phyloP scores from a whole-genome alignment of 148 eudicot species.

The Amaranthus hypochondriacus region DNA sequence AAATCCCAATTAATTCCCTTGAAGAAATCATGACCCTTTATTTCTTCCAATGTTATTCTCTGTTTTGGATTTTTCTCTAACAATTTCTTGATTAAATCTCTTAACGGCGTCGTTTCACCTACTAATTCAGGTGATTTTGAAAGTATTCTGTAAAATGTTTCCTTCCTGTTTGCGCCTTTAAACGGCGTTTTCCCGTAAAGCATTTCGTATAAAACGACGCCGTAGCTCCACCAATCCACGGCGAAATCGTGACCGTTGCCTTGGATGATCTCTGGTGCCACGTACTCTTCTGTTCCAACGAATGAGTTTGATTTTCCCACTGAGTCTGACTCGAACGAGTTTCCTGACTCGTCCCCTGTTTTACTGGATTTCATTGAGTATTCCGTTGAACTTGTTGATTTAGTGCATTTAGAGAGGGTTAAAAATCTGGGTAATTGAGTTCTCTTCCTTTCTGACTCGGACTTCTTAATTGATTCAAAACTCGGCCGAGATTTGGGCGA shows the following conservation, averaged over 20 bases:
- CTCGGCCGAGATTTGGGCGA: constrained; percentile 28
- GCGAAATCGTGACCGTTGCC: constrained; percentile 72
- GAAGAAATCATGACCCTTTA: constrained; percentile 77
- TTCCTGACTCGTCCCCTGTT: constrained; percentile 13
- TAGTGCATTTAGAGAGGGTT: constrained; percentile 43
- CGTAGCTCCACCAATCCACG: constrained; percentile 83
- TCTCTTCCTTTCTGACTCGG: constrained; percentile 25
- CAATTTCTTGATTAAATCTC: constrained; percentile 61
- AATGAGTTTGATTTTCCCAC: constrained; percentile 64
- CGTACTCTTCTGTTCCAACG: constrained; percentile 93
- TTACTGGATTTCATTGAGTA: constrained; percentile 19
- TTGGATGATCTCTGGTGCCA: constrained; percentile 71
- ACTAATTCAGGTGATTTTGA: constrained; percentile 46
- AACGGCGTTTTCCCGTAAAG: constrained; percentile 80
- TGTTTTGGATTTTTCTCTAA: constrained; percentile 55
- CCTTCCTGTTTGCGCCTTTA: constrained; percentile 58
- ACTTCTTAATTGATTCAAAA: neutral
- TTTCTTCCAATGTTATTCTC: constrained; percentile 53
- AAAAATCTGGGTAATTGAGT: constrained; percentile 10
- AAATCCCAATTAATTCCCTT: constrained; percentile 57
- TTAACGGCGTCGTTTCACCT: constrained; percentile 76
- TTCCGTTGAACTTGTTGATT: constrained; percentile 45
- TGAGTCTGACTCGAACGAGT: constrained; percentile 35
- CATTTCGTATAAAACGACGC: constrained; percentile 74
- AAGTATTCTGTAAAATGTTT: constrained; percentile 56